phyloP scores from a whole-genome alignment of 1,139 yeast species.

The Pichiaceae sp. region DNA sequence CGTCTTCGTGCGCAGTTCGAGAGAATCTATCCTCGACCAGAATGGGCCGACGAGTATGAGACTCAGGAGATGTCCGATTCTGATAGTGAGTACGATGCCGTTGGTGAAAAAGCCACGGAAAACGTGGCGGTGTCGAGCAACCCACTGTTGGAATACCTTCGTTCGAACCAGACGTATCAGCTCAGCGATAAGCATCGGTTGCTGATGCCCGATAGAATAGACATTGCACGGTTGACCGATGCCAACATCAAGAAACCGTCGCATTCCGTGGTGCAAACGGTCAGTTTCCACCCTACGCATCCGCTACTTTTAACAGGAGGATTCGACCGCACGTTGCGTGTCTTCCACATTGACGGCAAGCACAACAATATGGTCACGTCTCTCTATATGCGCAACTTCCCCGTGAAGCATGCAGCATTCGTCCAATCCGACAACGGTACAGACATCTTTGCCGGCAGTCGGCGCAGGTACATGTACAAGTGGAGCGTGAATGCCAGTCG shows the following conservation, averaged over 20 bases:
- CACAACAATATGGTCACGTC: conserved; percentile 74
- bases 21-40: conserved; percentile 79
- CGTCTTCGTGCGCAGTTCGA: conserved; percentile 81
- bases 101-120: conserved; percentile 25
- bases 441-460: conserved; percentile 76
- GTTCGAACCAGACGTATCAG: conserved; percentile 49
- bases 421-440: conserved; percentile 22
- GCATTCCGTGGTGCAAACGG: conserved; percentile 70
- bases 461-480: conserved; percentile 84
- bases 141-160: conserved; percentile 53
- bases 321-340: conserved; percentile 77
- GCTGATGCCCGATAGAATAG: conserved; percentile 62
- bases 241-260: conserved; percentile 69
- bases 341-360: conserved; percentile 91
- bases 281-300: conserved; percentile 78
- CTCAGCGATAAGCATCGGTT: conserved; percentile 38
- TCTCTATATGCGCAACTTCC: conserved; percentile 67
- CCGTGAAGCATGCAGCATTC: conserved; percentile 70
- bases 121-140: conserved; percentile 35
- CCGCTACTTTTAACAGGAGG: conserved; percentile 88
- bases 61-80: conserved; percentile 17
- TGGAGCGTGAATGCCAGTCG: conserved; percentile 65
- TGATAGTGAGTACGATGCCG: conserved; percentile 25
- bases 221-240: conserved; percentile 74
- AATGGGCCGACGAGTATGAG: conserved; percentile 58